Percentiles rank a stretch among this genome's conserved stretches.
Conservation (phyloP, 2,329 filamentous ascomycete genomes). For the Rhynchosporium secalis region DNA sequence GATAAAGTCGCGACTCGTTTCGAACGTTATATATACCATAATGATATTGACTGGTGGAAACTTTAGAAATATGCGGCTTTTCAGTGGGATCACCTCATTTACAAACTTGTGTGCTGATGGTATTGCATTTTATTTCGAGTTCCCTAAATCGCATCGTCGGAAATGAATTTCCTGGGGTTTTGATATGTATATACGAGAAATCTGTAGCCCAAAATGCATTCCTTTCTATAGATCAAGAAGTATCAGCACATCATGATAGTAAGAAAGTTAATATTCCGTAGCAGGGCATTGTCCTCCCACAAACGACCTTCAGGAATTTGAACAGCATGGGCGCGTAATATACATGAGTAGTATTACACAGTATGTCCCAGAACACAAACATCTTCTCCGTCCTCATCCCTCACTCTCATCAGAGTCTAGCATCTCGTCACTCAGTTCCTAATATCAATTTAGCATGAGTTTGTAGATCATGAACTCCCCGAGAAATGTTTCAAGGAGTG, state of each 20-base stretch:
- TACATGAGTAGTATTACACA: background rate
- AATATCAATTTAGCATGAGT: background rate
- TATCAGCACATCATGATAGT: background rate
- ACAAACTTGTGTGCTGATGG: too few species aligned
- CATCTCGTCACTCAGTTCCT: background rate
- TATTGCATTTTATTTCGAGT: too few species aligned
- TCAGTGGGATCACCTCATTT: too few species aligned
- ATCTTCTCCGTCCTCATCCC: background rate
- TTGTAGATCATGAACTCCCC: background rate
- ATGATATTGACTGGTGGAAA: too few species aligned
- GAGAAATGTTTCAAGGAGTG: background rate
- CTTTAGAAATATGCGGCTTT: too few species aligned
- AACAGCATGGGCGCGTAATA: background rate
- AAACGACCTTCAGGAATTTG: background rate
- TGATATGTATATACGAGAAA: too few species aligned
- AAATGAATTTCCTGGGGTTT: too few species aligned
- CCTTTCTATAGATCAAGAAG: too few species aligned
- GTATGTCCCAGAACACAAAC: background rate
- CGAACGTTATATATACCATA: too few species aligned
- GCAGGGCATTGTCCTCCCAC: background rate
- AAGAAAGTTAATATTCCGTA: background rate
- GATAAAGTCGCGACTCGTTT: too few species aligned
- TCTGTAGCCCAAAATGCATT: too few species aligned
- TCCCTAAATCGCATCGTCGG: too few species aligned
- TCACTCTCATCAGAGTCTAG: background rate